A percentile compares a stretch with the other conserved stretches of the same genome.
phyloP scores from a whole-genome alignment of 2,329 filamentous ascomycete species.

The Penicillium expansum region DNA sequence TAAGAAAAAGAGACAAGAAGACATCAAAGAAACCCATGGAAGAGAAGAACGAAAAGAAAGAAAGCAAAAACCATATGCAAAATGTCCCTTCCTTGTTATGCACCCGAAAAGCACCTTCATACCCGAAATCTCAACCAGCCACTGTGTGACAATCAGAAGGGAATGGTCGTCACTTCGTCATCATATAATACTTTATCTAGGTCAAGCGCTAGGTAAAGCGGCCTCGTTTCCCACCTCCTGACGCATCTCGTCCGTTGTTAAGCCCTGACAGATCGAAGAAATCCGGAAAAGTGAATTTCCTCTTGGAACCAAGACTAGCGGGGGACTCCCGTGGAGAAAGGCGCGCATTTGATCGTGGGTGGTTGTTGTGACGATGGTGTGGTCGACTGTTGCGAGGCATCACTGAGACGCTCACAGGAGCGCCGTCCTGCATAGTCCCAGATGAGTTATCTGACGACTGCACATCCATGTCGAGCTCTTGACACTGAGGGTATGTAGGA shows the following conservation, averaged over 20 bases:
- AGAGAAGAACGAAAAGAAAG: slow-evolving; percentile 16
- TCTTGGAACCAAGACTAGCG: slow-evolving; percentile 46
- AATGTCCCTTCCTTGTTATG: slow-evolving; percentile 32
- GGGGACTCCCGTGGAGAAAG: slow-evolving; percentile 40
- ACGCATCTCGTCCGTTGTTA: slow-evolving; percentile 43
- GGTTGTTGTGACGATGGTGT: slow-evolving; percentile 40
- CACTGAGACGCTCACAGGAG: slow-evolving; percentile 45
- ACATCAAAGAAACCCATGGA: neutral
- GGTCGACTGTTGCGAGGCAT: slow-evolving; percentile 43
- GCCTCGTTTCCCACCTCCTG: slow-evolving; percentile 48
- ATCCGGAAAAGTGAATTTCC: slow-evolving; percentile 48
- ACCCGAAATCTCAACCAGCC: slow-evolving; percentile 25
- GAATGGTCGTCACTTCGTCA: slow-evolving; percentile 34
- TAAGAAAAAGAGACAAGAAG: slow-evolving; percentile 8
- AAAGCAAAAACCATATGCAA: slow-evolving; percentile 27
- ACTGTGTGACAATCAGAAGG: slow-evolving; percentile 36
- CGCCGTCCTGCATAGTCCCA: slow-evolving; percentile 30
- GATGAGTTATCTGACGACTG: slow-evolving; percentile 39
- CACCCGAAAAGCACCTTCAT: slow-evolving; percentile 27
- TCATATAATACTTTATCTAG: slow-evolving; percentile 22
- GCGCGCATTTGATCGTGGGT: slow-evolving; percentile 38
- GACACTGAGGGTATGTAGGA: slow-evolving; percentile 35
- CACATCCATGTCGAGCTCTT: slow-evolving; percentile 45
- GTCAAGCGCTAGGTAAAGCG: slow-evolving; percentile 40
- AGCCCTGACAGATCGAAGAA: slow-evolving; percentile 51